A percentile compares a stretch with the other conserved stretches of the same genome.
phyloP scores from a whole-genome alignment of 768 basidiomycete species.

The Pleurotus platypus region DNA sequence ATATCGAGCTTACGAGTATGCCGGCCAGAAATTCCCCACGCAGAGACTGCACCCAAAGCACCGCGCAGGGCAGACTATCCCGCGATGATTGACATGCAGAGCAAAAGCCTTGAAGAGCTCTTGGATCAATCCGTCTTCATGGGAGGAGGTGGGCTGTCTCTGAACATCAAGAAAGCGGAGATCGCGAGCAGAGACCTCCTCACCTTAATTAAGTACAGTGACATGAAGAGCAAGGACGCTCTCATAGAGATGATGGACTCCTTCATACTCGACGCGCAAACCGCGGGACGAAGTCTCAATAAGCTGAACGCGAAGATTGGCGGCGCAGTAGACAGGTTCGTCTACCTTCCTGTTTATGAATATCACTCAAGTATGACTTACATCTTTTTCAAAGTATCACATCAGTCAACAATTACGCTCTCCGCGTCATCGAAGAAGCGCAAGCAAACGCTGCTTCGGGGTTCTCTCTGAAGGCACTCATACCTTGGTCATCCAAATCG shows the following conservation, averaged over 20 bases:
- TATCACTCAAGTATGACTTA: slow-evolving; percentile 1
- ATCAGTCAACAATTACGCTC: slow-evolving; percentile 71
- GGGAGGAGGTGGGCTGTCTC: slow-evolving; percentile 57
- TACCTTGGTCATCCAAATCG: slow-evolving; percentile 33
- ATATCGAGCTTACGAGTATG: slow-evolving; percentile 49
- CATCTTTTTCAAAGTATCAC: slow-evolving; percentile 46
- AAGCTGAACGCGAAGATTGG: slow-evolving; percentile 64
- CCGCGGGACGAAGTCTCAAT: slow-evolving; percentile 54
- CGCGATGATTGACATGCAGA: slow-evolving; percentile 55
- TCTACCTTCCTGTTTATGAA: slow-evolving; percentile 1
- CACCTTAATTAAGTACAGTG: slow-evolving; percentile 58
- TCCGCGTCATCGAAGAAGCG: slow-evolving; percentile 49
- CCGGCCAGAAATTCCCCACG: slow-evolving; percentile 11
- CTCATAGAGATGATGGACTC: slow-evolving; percentile 47
- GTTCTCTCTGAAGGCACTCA: slow-evolving; percentile 30
- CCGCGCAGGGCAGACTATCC: slow-evolving; percentile 60
- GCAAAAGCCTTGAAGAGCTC: slow-evolving; percentile 58
- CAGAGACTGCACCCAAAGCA: slow-evolving; percentile 1
- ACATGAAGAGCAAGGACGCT: slow-evolving; percentile 55
- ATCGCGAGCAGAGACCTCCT: slow-evolving; percentile 72
- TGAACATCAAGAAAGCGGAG: slow-evolving; percentile 73
- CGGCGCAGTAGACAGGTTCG: slow-evolving; percentile 72
- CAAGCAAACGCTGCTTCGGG: slow-evolving; percentile 29
- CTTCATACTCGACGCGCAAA: slow-evolving; percentile 62
- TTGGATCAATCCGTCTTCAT: slow-evolving; percentile 44